Evolutionary conservation across 306 rosid species (phyloP).

Genomic region (Casuarina cunninghamiana): DNA sequence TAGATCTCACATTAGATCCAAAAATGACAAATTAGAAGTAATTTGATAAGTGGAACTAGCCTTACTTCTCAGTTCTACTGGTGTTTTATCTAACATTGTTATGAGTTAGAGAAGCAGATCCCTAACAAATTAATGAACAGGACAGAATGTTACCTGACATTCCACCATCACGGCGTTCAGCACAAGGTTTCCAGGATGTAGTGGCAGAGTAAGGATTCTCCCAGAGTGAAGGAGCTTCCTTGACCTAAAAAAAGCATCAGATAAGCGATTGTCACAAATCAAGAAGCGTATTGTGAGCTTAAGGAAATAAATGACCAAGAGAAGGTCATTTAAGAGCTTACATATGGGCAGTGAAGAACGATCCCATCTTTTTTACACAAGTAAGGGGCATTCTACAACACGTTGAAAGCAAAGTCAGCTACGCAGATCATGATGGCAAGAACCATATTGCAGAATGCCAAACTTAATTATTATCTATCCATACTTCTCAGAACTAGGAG

Average conservation of each 20-base stretch:
- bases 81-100: not conserved
- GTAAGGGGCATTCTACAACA: constrained; percentile 81
- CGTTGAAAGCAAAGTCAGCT: constrained; percentile 22
- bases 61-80: not conserved
- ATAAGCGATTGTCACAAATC: not conserved
- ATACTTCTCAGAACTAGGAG: constrained; percentile 6
- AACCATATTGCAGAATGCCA: constrained; percentile 2
- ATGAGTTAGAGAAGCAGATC: not conserved
- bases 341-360: constrained; percentile 90
- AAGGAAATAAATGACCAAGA: constrained; percentile 17
- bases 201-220: constrained; percentile 95
- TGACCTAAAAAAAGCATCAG: constrained; percentile 51
- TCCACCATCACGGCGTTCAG: constrained; percentile 84
- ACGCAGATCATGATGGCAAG: constrained; percentile 5
- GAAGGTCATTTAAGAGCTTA: constrained; percentile 44
- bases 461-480: not conserved
- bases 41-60: not conserved
- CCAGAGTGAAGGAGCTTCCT: constrained; percentile 93
- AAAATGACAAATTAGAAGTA: constrained; percentile 7
- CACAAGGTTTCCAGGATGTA: constrained; percentile 97
- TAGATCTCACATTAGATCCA: not conserved
- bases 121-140: not conserved
- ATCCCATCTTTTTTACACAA: constrained; percentile 90
- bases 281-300: not conserved
- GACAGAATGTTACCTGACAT: constrained; percentile 56